Base-by-base conservation (phyloP, 192 early-diverging fungal genomes). In the Linnemannia zychae region DNA sequence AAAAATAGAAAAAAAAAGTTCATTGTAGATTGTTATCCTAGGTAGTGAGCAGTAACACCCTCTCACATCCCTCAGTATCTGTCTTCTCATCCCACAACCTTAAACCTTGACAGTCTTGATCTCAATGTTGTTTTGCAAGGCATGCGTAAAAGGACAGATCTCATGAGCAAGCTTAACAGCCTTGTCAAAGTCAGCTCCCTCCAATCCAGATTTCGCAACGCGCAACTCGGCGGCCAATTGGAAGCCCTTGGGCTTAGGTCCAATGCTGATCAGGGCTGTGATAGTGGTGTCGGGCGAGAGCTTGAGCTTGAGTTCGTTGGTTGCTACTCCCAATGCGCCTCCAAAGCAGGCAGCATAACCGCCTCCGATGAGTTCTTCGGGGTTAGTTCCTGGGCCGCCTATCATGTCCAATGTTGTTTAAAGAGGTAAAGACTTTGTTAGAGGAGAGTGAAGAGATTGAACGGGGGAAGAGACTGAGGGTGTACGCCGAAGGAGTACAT, bases 341-440 rank as follows among this genome's bases (percentile, higher is more conserved):
- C 91, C 90, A 81, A 92, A 92, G 86, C 91, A 92, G 4, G 91
- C 91, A 2, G 91, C 80, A 50, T 92, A 92, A 38, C 90, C 90
- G 9, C 89, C 90, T 28, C 88, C 91, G 48, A 92, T 83, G 44
- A 92, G 88, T 77, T 92, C 90, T 76, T 92, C 91, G 47, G 91
- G 91, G 87, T 92, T 91, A 66, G 89, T 89, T 36, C 91, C 91
- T 36, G 89, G 85, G 6, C 91, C 91, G 33, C 91, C 82, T 83
- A 20, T 44, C 40, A 11, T 3, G n/a, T n/a, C n/a, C n/a, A n/a
- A n/a, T 44, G 53, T 7, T n/a, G 53, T 9, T 24, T 3, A 24
- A 53, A 48, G n/a, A 34, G 20, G n/a, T n/a, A n/a, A 37, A 34
- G 24, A 71, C 22, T 20, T 24, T 9, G 9, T 31, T n/a, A 31